Base-by-base conservation (phyloP, 352 stramenopile genomes). In the Nothophytophthora sp. region DNA sequence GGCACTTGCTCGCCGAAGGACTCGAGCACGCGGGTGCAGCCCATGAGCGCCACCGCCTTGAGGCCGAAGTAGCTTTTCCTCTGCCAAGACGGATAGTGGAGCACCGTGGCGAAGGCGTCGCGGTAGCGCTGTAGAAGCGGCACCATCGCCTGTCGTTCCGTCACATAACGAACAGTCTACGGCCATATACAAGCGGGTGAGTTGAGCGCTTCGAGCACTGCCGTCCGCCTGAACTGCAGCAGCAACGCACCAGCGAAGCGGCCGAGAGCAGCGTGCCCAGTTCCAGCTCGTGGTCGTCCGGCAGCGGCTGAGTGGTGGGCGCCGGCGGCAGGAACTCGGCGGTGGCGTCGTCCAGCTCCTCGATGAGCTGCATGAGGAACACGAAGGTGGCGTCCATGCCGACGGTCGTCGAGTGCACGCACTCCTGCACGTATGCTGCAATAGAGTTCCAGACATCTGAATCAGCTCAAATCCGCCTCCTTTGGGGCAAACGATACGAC, bases 91-190 rank as follows among this genome's bases (percentile, higher is more conserved):
- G 78, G 75, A 48, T 79, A 78, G 36, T 63, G 59, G 37, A 92
- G 40, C 25, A 90, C 71, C 2, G 50, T 69, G 1, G 58, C 52
- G 37, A 92, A 92, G 1, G 60, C 75, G 20, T 63, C 36, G 13
- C 62, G 57, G 37, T 89, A 90, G 23, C 73, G 67, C 29, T 65
- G 49, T 30, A 92, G 42, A 34, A 86, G 39, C 27, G 77, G 66
- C 15, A 58, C 52, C 67, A 92, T 86, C 2, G 71, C 79, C 25
- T 86, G 70, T 7, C 67, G 67, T 50, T 90, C 77, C 5, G 81
- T 92, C 62, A 82, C 76, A 47, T 92, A 92, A 11, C 81, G 81
- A 58, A 90, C 53, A 19, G 75, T 82, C 81, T 92, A 38, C 8
- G 20, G 34, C 6, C 19, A 20, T 35, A 19, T n/a, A 25, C 16